Evolutionary conservation across 257 asterid genomes (phyloP).

Genomic region (Solanum neorickii): DNA sequence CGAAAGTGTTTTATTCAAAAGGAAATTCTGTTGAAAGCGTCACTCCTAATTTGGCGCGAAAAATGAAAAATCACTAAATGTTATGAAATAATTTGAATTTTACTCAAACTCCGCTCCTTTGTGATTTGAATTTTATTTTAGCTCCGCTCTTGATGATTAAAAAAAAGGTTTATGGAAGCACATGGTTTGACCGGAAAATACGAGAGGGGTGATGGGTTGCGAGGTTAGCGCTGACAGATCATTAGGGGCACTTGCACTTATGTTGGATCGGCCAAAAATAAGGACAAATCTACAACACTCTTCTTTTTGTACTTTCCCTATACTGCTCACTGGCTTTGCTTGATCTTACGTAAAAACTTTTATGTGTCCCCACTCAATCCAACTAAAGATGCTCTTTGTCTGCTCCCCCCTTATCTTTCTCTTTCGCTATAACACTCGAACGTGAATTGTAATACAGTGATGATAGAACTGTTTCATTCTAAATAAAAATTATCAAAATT

Average conservation of each 20-base stretch:
- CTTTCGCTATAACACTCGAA: not conserved
- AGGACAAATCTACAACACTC: not conserved
- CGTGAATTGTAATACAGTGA: fast-evolving
- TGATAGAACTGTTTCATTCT: fast-evolving
- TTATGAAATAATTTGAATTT: not conserved
- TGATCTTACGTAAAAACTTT: too few species aligned
- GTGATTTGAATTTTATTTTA: not conserved
- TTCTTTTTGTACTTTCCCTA: not conserved
- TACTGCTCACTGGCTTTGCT: not conserved
- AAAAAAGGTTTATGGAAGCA: not conserved
- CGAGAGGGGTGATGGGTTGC: constrained; percentile 2
- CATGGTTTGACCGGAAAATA: constrained; percentile 10
- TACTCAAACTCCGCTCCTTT: not conserved
- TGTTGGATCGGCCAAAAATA: not conserved
- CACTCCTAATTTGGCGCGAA: too few species aligned
- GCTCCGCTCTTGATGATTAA: not conserved
- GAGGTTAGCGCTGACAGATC: constrained; percentile 26
- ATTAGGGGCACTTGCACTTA: not conserved
- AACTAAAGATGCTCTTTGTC: not conserved
- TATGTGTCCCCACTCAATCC: not conserved
- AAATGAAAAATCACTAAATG: not conserved
- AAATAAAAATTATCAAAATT: fast-evolving
- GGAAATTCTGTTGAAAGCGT: too few species aligned
- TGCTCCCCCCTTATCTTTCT: not conserved
- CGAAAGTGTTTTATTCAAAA: too few species aligned